Evolutionary conservation across 2,329 filamentous ascomycete genomes (phyloP), one percentile per base, ranked within the genome.

Genomic region (Colletotrichum plurivorum): DNA sequence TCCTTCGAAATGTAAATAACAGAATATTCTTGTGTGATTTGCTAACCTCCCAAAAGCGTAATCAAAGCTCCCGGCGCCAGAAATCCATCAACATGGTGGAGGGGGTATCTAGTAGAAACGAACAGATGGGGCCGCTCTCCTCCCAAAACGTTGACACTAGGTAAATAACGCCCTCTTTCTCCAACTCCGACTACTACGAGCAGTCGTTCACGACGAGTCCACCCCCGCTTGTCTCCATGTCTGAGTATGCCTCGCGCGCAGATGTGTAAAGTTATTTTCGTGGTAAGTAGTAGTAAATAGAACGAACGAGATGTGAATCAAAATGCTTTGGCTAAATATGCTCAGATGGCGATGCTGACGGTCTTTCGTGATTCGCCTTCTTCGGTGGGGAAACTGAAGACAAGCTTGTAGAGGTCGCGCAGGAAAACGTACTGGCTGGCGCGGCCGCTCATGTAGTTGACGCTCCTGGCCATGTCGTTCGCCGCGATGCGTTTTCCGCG

Each of bases 371-470:
- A 83, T 54, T 92, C 89, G 1, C 89, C 91, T 74, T 97, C 94
- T 63, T 97, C 94, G 16, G 94, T 81, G 55, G 92, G 89, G 76
- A 95, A 95, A 4, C 94, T 93, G 78, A 97, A 97, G 3, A 97
- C 94, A 48, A 95, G 85, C 61, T 89, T 88, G 82, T 93, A 98
- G 15, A 98, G 84, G 75, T 97, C 94, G 57, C 90, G 86, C 71
- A 98, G 82, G 85, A 95, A 98, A 9, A 84, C 84, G 79, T 96
- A 96, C 74, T 94, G 90, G 65, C 89, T 87, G 31, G 87, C 86
- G 45, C 89, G 90, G 65, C 89, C 85, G 60, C 88, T 88, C 88
- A 97, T 93, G 84, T 91, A 92, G 60, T 88, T 85, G 7, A 97
- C 92, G 57, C 93, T 93, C 78, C 91, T 92, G 43, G 93, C 93